phyloP scores from a whole-genome alignment of 164 flowering plant genomes.

The Litsea cubeba region DNA sequence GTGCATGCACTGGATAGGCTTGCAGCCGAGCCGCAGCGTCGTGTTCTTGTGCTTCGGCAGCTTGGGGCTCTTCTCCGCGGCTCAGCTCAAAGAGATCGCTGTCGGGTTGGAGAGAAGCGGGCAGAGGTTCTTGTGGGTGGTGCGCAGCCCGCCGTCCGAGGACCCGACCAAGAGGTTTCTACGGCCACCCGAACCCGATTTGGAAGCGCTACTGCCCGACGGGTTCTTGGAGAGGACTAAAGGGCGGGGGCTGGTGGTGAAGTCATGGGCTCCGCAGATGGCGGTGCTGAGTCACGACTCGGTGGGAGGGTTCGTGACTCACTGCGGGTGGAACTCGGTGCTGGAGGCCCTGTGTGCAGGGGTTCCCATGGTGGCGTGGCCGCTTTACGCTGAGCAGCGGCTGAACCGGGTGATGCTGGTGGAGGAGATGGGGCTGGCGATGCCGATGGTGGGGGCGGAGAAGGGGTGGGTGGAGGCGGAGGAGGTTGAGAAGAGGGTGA shows the following conservation, averaged over 20 bases:
- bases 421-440: conserved; percentile 32
- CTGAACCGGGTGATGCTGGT: conserved; percentile 26
- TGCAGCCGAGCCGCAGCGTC: conserved; percentile 35
- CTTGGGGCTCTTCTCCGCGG: conserved; percentile 22
- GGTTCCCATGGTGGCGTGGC: conserved; percentile 50
- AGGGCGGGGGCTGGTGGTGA: conserved; percentile 33
- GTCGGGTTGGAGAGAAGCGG: conserved; percentile 39
- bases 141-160: conserved; percentile 26
- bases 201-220: conserved; percentile 23
- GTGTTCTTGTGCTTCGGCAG: conserved; percentile 47
- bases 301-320: conserved; percentile 47
- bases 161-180: conserved; percentile 6
- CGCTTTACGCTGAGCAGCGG: conserved; percentile 38
- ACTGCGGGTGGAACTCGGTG: conserved; percentile 50
- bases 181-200: conserved; percentile 19
- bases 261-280: conserved; percentile 44
- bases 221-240: conserved; percentile 34
- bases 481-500: conserved; percentile 25
- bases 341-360: conserved; percentile 36
- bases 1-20: conserved; percentile 37
- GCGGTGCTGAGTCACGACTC: conserved; percentile 30
- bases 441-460: conserved; percentile 19
- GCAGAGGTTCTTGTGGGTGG: conserved; percentile 44
- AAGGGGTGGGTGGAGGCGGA: conserved; percentile 24
- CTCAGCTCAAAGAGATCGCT: conserved; percentile 39